Conservation (phyloP, 139 green algal genomes). For the Chlamydomonas sphaeroides region DNA sequence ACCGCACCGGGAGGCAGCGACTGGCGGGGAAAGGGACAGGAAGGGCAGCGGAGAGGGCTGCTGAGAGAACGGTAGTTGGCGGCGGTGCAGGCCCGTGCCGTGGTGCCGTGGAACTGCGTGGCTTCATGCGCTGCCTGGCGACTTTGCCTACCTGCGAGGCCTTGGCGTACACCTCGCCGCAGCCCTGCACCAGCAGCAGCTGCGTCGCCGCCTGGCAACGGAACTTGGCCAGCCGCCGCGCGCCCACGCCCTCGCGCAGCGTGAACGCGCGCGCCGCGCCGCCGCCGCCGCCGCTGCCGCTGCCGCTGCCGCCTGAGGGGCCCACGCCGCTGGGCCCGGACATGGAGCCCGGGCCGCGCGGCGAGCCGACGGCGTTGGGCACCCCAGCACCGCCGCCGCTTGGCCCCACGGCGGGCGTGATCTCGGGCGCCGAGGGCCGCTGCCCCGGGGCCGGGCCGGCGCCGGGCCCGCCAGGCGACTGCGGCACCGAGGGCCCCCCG, state of each 20-base stretch:
- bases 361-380: background rate
- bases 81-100: too few species aligned
- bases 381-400: too few species aligned
- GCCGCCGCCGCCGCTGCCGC: constrained; percentile 12
- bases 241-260: constrained; percentile 75
- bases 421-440: background rate
- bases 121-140: too few species aligned
- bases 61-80: too few species aligned
- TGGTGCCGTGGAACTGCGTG: too few species aligned
- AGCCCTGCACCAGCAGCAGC: constrained; percentile 90
- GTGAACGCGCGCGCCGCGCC: constrained; percentile 52
- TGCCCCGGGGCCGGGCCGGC: background rate
- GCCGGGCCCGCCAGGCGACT: too few species aligned
- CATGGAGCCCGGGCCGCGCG: constrained; percentile 38
- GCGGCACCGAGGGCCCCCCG: background rate
- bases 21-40: too few species aligned
- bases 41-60: too few species aligned
- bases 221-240: constrained; percentile 83
- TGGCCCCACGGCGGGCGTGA: background rate
- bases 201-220: constrained; percentile 79
- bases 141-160: background rate
- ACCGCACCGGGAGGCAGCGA: constrained; percentile 46
- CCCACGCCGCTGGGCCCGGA: background rate
- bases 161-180: constrained; percentile 34
- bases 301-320: background rate